Percentiles rank a stretch among this genome's conserved stretches.
phyloP scores from a whole-genome alignment of 805 yeast species.

The Cyberlindnera lachancei region DNA sequence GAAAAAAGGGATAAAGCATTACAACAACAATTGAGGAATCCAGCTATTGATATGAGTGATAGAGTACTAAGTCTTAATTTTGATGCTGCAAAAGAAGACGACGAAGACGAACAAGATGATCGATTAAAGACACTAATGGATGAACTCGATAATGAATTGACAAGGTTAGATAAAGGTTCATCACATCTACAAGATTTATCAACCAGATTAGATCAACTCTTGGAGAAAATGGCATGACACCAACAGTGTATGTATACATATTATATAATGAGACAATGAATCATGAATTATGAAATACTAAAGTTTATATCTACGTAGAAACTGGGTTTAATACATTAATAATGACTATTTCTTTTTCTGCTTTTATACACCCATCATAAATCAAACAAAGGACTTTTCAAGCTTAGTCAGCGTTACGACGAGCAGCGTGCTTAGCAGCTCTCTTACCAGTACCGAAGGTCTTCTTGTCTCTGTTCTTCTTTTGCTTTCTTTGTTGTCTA shows the following conservation, averaged over 20 bases:
- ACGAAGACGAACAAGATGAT: constrained; percentile 3
- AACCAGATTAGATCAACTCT: constrained; percentile 5
- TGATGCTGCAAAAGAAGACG: neutral
- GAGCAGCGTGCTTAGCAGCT: constrained; percentile 88
- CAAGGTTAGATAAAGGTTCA: constrained; percentile 8
- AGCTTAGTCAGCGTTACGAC: constrained; percentile 75
- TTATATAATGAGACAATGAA: no score
- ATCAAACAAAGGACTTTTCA: constrained; percentile 1
- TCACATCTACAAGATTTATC: constrained; percentile 9
- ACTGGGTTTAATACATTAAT: constrained; percentile 2
- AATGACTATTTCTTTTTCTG: constrained; percentile 6
- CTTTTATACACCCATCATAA: constrained; percentile 6
- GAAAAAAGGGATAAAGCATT: neutral
- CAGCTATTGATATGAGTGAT: no score
- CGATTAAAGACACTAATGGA: constrained; percentile 6
- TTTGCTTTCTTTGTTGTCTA: constrained; percentile 99
- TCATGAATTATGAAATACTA: no score
- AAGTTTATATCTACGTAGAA: neutral
- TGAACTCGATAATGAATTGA: constrained; percentile 11
- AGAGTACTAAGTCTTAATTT: constrained; percentile 3
- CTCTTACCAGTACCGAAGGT: constrained; percentile 96
- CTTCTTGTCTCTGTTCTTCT: constrained; percentile 99
- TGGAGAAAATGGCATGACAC: constrained; percentile 2
- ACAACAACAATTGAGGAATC: neutral
- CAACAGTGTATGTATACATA: no score